Evolutionary conservation across 495 filamentous ascomycete species (phyloP), one percentile per base, ranked within the genome.

Genomic region (Arthonia radiata): DNA sequence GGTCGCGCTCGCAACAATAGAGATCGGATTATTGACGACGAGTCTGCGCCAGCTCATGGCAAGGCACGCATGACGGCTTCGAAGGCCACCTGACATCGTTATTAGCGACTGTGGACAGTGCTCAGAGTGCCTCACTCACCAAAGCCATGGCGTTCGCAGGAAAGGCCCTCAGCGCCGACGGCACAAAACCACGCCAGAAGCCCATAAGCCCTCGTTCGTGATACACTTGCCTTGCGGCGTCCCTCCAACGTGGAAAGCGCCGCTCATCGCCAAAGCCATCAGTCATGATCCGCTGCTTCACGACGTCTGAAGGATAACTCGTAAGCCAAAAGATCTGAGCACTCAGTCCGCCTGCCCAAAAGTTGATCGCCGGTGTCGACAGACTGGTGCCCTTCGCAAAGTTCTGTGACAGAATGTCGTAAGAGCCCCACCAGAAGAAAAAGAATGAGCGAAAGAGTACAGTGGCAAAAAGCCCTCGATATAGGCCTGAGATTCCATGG

Each of bases 221-320:
- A 43, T 69, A 82, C 3, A 97, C 70, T 7, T 71, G 64, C 32
- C 41, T 52, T 10, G 78, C 82, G 1, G 86, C 83, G 37, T 79
- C 67, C 38, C 54, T 65, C 86, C 86, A 97, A 27, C 58, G 53
- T 13, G 42, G 56, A 46, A 81, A 92, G 38, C 53, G 57, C 31
- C 67, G 56, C 4, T 76, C 58, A 0, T 70, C 66, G 3, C 71
- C 83, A 34, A 97, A 50, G 1, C 36, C 64, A 44, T 93, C 86
- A 12, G 81, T 90, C 86, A 97, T 93, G 27, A 97, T 67, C n/a
- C 80, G 65, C 48, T 93, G 83, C 55, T 97, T 97, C 13, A 97
- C 74, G 9, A 93, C 83, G 41, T 97, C 86, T 17, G 68, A 72
- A 8, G 86, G 86, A 42, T 97, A 97, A 23, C 69, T 71, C 13